Evolutionary conservation across 2,329 filamentous ascomycete genomes (phyloP).

Genomic region (Pseudophaeomoniella oleicola): DNA sequence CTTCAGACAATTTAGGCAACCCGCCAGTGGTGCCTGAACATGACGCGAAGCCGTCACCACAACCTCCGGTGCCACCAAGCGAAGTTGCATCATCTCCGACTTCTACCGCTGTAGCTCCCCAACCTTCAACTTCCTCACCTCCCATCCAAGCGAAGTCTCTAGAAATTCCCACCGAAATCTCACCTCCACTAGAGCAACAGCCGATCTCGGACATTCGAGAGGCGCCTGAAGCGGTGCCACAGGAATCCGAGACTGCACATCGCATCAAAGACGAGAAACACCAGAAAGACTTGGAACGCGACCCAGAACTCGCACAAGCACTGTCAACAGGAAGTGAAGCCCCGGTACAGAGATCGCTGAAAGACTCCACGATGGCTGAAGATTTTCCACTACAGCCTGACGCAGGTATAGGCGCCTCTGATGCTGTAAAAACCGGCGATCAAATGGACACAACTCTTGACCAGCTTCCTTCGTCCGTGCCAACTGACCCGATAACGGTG

Average conservation of each 20-base stretch:
- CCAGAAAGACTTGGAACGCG: conserved; percentile 9
- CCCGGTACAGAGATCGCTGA: conserved; percentile 1
- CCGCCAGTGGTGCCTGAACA: neutral
- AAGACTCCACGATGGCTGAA: neutral
- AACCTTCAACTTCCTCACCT: conserved; percentile 1
- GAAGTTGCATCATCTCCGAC: neutral
- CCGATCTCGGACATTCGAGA: conserved; percentile 14
- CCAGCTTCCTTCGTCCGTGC: neutral
- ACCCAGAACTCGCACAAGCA: conserved; percentile 7
- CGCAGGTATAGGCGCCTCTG: neutral
- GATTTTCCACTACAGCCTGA: neutral
- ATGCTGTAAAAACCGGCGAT: neutral
- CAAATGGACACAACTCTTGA: neutral
- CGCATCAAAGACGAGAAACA: conserved; percentile 13
- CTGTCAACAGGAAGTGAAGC: neutral
- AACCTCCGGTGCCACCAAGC: neutral
- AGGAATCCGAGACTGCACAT: conserved; percentile 9
- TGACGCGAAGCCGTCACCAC: neutral
- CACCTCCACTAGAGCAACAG: conserved; percentile 8
- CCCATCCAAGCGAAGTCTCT: conserved; percentile 1
- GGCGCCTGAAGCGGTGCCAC: conserved; percentile 10
- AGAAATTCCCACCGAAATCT: conserved; percentile 1
- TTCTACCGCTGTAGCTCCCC: neutral
- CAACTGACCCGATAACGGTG: neutral
- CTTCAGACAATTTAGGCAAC: neutral